Conservation (phyloP, 2,329 filamentous ascomycete genomes). For the Drechslerella dactyloides region DNA sequence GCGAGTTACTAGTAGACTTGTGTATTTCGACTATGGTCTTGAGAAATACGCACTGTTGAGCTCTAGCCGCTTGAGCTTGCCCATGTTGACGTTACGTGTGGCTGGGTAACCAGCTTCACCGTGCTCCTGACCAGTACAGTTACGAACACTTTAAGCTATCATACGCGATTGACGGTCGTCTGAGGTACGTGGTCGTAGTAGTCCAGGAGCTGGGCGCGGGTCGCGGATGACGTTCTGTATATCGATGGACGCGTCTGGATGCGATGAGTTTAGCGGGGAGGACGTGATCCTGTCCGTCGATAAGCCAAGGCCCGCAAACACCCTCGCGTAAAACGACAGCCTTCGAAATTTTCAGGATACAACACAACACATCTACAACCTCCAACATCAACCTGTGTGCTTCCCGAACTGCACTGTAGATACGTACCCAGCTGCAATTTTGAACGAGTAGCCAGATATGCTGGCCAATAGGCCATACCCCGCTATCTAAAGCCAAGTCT, state of each 20-base stretch:
- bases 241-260: slow-evolving; percentile 41
- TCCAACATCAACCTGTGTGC: neutral
- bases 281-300: slow-evolving; percentile 51
- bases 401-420: no score
- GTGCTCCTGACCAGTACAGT: slow-evolving; percentile 17
- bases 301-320: slow-evolving; percentile 47
- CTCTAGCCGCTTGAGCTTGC: slow-evolving; percentile 93
- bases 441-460: no score
- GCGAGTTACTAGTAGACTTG: slow-evolving; percentile 26
- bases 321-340: slow-evolving; percentile 29
- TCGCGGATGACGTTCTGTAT: slow-evolving; percentile 1
- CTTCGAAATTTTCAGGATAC: slow-evolving; percentile 48
- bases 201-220: neutral
- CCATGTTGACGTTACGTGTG: slow-evolving; percentile 69
- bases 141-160: slow-evolving; percentile 4
- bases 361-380: slow-evolving; percentile 36
- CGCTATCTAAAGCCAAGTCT: no score
- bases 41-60: slow-evolving; percentile 74
- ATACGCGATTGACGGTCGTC: slow-evolving; percentile 8
- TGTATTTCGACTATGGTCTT: slow-evolving; percentile 1
- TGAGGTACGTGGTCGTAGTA: slow-evolving; percentile 22
- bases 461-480: no score
- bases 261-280: slow-evolving; percentile 44
- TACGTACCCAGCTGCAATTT: neutral
- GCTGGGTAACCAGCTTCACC: slow-evolving; percentile 28